Percentiles rank a stretch among this genome's conserved stretches.
phyloP scores from a whole-genome alignment of 164 flowering plant species.

The Stephania japonica region DNA sequence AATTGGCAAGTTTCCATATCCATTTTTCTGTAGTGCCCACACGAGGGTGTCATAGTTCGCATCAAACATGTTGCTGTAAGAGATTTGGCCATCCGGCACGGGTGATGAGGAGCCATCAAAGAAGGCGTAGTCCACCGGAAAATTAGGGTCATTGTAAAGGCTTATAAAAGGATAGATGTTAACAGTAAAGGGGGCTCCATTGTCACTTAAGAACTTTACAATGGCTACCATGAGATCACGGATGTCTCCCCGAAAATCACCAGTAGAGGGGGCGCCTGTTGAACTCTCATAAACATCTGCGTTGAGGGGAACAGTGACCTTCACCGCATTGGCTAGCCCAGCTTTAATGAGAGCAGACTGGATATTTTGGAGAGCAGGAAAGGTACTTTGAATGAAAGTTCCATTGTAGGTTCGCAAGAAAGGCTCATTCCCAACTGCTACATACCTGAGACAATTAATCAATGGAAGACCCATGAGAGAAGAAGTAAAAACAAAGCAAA shows the following conservation, averaged over 20 bases:
- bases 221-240: constrained; percentile 59
- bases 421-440: constrained; percentile 95
- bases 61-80: constrained; percentile 77
- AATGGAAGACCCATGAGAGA: not conserved
- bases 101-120: constrained; percentile 61
- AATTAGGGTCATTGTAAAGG: constrained; percentile 58
- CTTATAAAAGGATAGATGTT: constrained; percentile 90
- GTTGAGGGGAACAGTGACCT: constrained; percentile 68
- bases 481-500: not conserved
- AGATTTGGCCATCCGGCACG: constrained; percentile 40
- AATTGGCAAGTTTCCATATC: constrained; percentile 60
- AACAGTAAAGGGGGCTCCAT: constrained; percentile 69
- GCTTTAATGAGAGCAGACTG: constrained; percentile 80
- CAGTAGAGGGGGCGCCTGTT: constrained; percentile 54
- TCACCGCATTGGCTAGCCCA: constrained; percentile 52
- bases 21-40: constrained; percentile 74
- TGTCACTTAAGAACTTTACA: constrained; percentile 62
- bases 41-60: constrained; percentile 82
- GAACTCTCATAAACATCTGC: constrained; percentile 70
- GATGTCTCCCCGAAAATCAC: constrained; percentile 78
- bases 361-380: constrained; percentile 76
- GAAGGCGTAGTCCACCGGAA: constrained; percentile 89
- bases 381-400: constrained; percentile 54
- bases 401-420: constrained; percentile 76
- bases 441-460: constrained; percentile 43